A percentile compares a stretch with the other conserved stretches of the same genome.
These are phyloP conservation scores for Sclerotinia trifoliorum DNA, from an alignment of 2,329 filamentous ascomycete species.

Conservation along the genomic window DNA sequence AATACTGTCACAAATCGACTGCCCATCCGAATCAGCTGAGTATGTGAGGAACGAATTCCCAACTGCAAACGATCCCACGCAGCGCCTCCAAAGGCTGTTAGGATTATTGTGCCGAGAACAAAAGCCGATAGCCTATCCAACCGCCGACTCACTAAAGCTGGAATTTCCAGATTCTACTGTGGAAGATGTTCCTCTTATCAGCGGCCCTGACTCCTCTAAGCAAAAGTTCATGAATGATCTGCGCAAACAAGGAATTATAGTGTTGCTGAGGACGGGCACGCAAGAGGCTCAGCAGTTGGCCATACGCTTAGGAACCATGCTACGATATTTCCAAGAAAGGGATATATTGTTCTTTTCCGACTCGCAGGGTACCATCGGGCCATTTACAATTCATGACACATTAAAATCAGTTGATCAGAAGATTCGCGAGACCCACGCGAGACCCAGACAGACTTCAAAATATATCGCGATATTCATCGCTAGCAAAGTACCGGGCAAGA, in stretches of 20 bases:
- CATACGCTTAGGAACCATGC: constrained; percentile 53
- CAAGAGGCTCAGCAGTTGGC: constrained; percentile 53
- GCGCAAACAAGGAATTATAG: constrained; percentile 28
- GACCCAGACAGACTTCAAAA: constrained; percentile 48
- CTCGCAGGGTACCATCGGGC: constrained; percentile 49
- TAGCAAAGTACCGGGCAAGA: constrained; percentile 49
- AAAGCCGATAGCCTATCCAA: not conserved
- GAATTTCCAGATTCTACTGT: not conserved
- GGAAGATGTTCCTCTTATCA: not conserved
- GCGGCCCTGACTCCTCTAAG: not conserved
- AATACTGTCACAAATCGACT: not conserved
- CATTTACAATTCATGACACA: constrained; percentile 48
- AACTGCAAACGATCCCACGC: not conserved
- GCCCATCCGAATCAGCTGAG: not conserved
- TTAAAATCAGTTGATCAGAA: constrained; percentile 47
- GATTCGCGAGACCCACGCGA: constrained; percentile 47
- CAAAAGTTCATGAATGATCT: constrained; percentile 25
- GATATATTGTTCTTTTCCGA: constrained; percentile 60
- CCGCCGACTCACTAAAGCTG: not conserved
- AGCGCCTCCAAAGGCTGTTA: not conserved
- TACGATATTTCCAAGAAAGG: constrained; percentile 46
- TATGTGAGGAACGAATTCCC: not conserved
- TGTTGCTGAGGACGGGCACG: constrained; percentile 59
- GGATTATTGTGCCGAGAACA: not conserved
- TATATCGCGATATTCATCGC: constrained; percentile 44